Base-by-base conservation (phyloP, 495 filamentous ascomycete genomes). In the Neurospora cerealis region DNA sequence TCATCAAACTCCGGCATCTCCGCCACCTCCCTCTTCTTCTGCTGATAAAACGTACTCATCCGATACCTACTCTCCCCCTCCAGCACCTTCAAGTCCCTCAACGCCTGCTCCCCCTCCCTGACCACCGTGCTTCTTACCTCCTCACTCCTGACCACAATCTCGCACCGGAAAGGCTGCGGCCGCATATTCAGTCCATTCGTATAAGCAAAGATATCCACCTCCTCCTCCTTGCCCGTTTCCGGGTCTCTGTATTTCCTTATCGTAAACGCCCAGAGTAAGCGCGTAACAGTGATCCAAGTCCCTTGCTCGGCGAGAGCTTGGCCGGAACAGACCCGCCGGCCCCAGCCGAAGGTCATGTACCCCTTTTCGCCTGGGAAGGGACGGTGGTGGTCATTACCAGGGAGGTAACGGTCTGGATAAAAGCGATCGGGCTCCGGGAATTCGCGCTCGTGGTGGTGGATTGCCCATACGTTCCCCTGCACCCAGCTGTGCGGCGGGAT, bases 301-400 rank as follows among this genome's bases (percentile, higher is more conserved):
- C 85, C 86, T 32, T 88, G 86, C 71, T 91, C 88, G 0, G 89
- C 89, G 0, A 90, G 78, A 4, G 86, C 85, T 69, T 88, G 87
- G 0, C 89, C 89, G 17, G 85, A 84, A 75, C 89, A 91, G 32
- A 90, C 85, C 6, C 89, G 82, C 3, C 89, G 83, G 32, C 89
- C 89, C 85, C 88, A 90, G 66, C 88, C 88, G 70, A 90, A 90
- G 6, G 87, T 90, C 88, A 90, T 90, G 76, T 90, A 90, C 0
- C 88, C 88, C 69, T 81, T 86, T 70, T 91, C 88, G 8, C 85
- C 84, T 1, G 87, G 88, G 73, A 90, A 90, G 0, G 86, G 86
- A 21, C 88, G 82, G 6, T 78, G 76, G 62, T 85, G 82, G n/a
- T 86, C 81, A 42, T 87, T 82, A 38, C 81, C 86, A 6, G 80